Evolutionary conservation across 176 grass and related monocot genomes (phyloP).

Genomic region (Cymbopogon citratus): DNA sequence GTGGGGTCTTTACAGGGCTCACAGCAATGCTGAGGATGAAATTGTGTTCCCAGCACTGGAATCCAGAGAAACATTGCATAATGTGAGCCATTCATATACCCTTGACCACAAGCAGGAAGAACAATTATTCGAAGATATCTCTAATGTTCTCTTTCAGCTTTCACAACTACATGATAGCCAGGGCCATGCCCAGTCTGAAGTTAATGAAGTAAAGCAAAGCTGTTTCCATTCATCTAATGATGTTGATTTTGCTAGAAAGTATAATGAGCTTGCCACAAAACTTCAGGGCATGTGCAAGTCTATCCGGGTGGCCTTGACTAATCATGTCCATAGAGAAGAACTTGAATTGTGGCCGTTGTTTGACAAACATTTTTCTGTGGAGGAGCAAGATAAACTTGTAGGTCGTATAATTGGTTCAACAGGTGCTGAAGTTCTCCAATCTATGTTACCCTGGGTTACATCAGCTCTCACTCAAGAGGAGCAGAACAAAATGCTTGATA

Average conservation of each 20-base stretch:
- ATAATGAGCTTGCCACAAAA: slow-evolving; percentile 89
- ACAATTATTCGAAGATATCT: slow-evolving; percentile 89
- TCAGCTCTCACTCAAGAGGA: slow-evolving; percentile 85
- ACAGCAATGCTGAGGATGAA: slow-evolving; percentile 99
- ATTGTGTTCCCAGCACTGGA: slow-evolving; percentile 98
- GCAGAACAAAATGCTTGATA: slow-evolving; percentile 95
- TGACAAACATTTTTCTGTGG: slow-evolving; percentile 93
- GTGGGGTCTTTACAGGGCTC: slow-evolving; percentile 91
- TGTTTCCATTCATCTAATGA: slow-evolving; percentile 3
- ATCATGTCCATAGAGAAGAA: slow-evolving; percentile 93
- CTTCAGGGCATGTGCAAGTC: slow-evolving; percentile 99
- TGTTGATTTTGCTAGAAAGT: slow-evolving; percentile 55
- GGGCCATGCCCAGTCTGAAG: slow-evolving; percentile 9
- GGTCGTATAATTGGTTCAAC: slow-evolving; percentile 98
- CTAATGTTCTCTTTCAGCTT: slow-evolving; percentile 64
- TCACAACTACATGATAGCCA: slow-evolving; percentile 62
- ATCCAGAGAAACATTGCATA: slow-evolving; percentile 90
- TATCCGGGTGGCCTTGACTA: slow-evolving; percentile 78
- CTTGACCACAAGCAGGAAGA: slow-evolving; percentile 99
- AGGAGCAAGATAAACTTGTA: slow-evolving; percentile 95
- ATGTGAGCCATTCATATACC: slow-evolving; percentile 96
- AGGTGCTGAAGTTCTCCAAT: slow-evolving; percentile 94
- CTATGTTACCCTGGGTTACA: slow-evolving; percentile 98
- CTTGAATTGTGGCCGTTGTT: slow-evolving; percentile 97
- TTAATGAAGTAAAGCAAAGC: slow-evolving; percentile 10